Conservation (phyloP, 306 rosid species). For the Begonia fuchsioides region DNA sequence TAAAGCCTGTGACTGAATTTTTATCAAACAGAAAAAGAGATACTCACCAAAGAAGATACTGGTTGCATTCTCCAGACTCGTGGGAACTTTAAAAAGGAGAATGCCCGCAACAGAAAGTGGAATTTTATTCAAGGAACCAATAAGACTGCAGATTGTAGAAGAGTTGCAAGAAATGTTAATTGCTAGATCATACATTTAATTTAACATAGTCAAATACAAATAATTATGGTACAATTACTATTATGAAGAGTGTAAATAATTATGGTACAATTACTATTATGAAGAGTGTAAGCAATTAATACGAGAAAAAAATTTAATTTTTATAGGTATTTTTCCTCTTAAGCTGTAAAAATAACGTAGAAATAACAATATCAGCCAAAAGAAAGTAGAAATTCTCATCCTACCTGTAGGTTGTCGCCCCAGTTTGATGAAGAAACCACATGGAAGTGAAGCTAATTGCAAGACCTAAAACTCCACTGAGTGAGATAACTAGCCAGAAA, state of each 20-base stretch:
- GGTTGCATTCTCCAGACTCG: slow-evolving; percentile 80
- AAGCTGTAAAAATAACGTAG: too few relatives aligned
- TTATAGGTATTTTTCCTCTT: too few relatives aligned
- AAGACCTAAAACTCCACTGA: slow-evolving; percentile 86
- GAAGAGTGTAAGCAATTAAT: too few relatives aligned
- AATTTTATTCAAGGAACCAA: slow-evolving; percentile 94
- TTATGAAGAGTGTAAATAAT: too few relatives aligned
- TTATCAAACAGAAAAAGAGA: slow-evolving; percentile 6
- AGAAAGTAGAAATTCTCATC: slow-evolving; percentile 5
- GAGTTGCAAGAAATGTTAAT: slow-evolving; percentile 13
- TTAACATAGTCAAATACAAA: too few relatives aligned
- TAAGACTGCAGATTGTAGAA: slow-evolving; percentile 55
- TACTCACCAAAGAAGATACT: slow-evolving; percentile 86
- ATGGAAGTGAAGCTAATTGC: slow-evolving; percentile 97
- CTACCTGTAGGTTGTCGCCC: slow-evolving; percentile 97
- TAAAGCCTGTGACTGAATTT: background rate
- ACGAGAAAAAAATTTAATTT: too few relatives aligned
- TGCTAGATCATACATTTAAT: background rate
- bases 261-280: too few relatives aligned
- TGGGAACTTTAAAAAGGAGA: slow-evolving; percentile 78
- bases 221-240: too few relatives aligned
- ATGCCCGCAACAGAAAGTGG: slow-evolving; percentile 92
- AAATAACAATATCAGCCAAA: background rate
- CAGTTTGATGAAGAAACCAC: slow-evolving; percentile 99
- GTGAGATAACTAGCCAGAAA: slow-evolving; percentile 88